phyloP scores from a whole-genome alignment of 208 protist species.

The Trypanosoma grayi region DNA sequence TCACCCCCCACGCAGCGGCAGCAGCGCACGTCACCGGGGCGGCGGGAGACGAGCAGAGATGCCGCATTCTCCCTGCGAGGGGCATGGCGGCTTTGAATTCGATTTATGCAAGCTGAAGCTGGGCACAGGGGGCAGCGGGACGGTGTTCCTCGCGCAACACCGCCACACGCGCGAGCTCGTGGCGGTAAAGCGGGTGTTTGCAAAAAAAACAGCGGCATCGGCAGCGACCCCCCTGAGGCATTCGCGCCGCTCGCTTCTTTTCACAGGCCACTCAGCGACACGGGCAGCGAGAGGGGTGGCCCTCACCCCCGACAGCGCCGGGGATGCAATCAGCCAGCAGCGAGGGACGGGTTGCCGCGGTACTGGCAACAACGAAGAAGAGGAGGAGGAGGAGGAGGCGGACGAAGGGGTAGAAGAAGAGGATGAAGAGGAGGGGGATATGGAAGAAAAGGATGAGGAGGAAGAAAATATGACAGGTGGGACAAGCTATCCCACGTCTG shows the following conservation, averaged over 20 bases:
- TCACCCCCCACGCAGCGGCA: no score
- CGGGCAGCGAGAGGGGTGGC: no score
- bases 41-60: neutral
- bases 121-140: constrained; percentile 67
- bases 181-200: constrained; percentile 71
- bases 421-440: neutral
- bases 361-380: neutral
- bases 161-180: constrained; percentile 37
- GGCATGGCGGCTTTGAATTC: constrained; percentile 41
- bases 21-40: no score
- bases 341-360: neutral
- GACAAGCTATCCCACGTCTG: neutral
- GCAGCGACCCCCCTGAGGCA: neutral
- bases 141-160: constrained; percentile 65
- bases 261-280: neutral
- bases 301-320: no score
- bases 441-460: neutral
- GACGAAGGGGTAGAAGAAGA: neutral
- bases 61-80: neutral
- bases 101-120: constrained; percentile 67
- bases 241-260: neutral
- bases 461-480: neutral
- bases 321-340: no score
- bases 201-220: neutral
- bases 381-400: neutral